Evolutionary conservation across 1,284 basidiomycete genomes (phyloP).

Genomic region (Rhizopogon parksii): DNA sequence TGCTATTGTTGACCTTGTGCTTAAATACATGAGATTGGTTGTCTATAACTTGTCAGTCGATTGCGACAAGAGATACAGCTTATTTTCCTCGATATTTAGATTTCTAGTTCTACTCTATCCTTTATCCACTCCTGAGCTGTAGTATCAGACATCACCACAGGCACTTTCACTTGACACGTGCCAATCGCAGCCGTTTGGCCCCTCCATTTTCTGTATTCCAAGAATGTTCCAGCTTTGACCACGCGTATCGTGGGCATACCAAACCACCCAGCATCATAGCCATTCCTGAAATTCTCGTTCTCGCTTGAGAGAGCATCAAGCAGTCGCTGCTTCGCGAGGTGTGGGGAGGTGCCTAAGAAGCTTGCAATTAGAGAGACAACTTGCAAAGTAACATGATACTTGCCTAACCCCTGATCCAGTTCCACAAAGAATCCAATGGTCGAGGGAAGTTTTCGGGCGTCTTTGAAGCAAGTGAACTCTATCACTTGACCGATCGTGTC

Average conservation of each 20-base stretch:
- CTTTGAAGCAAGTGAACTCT: constrained; percentile 14
- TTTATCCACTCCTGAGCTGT: constrained; percentile 10
- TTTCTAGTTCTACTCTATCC: constrained; percentile 5
- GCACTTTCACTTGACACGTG: constrained; percentile 17
- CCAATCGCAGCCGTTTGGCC: background rate
- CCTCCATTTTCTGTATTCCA: constrained; percentile 15
- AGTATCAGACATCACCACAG: constrained; percentile 8
- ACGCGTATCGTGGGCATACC: constrained; percentile 3
- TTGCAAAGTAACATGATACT: background rate
- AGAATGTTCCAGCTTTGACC: constrained; percentile 12
- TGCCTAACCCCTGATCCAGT: constrained; percentile 5
- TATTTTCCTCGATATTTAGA: background rate
- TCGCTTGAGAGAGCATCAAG: constrained; percentile 10
- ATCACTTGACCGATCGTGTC: constrained; percentile 7
- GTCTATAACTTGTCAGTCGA: too few relatives aligned
- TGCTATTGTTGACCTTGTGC: background rate
- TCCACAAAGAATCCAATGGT: constrained; percentile 19
- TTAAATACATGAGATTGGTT: too few relatives aligned
- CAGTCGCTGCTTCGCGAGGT: constrained; percentile 4
- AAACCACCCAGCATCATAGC: background rate
- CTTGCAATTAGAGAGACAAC: background rate
- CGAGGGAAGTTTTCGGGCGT: constrained; percentile 8
- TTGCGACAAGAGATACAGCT: too few relatives aligned
- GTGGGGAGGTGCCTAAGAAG: constrained; percentile 7
- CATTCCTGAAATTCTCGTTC: background rate